Evolutionary conservation across 345 rosid genomes (phyloP).

Genomic region (Leavenworthia alabamica): DNA sequence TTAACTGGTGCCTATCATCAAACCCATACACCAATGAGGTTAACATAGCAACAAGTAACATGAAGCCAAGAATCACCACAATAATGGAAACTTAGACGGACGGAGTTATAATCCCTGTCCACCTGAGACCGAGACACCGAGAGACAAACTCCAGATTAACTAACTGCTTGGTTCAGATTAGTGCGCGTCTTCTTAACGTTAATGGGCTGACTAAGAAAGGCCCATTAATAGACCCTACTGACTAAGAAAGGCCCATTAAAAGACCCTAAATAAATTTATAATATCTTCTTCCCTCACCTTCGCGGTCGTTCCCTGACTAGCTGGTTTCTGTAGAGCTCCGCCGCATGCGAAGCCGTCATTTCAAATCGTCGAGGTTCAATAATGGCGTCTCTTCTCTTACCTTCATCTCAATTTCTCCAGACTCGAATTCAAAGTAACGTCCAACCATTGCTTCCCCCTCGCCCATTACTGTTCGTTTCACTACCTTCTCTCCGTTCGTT

Average conservation of each 20-base stretch:
- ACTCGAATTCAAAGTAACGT: conserved; percentile 21
- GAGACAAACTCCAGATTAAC: conserved; percentile 21
- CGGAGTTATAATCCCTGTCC: conserved; percentile 1
- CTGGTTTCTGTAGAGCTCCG: conserved; percentile 25
- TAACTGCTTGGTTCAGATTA: conserved; percentile 14
- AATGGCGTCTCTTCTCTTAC: conserved; percentile 37
- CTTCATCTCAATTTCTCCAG: conserved; percentile 27
- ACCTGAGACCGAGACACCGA: no score
- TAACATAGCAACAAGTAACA: not conserved
- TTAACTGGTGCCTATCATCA: conserved; percentile 65
- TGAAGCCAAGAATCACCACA: not conserved
- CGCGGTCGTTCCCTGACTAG: conserved; percentile 6
- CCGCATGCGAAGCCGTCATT: no score
- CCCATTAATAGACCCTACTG: no score
- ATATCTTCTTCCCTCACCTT: not conserved
- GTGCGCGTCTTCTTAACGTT: conserved; percentile 19
- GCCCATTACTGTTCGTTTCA: conserved; percentile 19
- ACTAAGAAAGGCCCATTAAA: conserved; percentile 4
- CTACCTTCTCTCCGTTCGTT: conserved; percentile 15
- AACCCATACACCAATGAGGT: not conserved
- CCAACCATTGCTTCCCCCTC: conserved; percentile 16
- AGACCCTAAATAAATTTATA: not conserved
- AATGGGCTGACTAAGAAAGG: conserved; percentile 5
- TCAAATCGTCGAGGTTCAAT: conserved; percentile 2
- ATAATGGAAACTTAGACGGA: not conserved